Evolutionary conservation across 2,329 filamentous ascomycete species (phyloP), one percentile per base, ranked within the genome.

Genomic region (Pestalotiopsis sp.): DNA sequence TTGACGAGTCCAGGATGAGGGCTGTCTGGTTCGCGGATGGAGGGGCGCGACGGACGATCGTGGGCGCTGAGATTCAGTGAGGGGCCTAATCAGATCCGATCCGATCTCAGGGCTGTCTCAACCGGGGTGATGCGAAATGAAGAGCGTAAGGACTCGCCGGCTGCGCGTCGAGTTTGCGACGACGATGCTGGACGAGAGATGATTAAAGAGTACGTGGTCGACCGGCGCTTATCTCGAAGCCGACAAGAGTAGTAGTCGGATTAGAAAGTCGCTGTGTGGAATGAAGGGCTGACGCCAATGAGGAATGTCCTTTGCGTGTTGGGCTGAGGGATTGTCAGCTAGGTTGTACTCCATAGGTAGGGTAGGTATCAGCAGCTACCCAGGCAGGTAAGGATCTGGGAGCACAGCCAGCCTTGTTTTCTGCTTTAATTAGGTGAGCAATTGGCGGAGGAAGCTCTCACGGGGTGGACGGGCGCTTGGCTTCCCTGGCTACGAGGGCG

Each of bases 1-100:
- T 36, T 36, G 84, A 84, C 71, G 83, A 83, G 85, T 89, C 87
- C 86, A 88, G 84, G 71, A 78, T 84, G 59, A 68, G 61, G 36
- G 63, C 49, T 40, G 57, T 63, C 6, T 60, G 56, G n/a, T 40
- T 40, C 38, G 59, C 59, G 25, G 31, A 40, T 11, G 25, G 59
- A 62, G 59, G 59, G 59, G 59, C 59, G 27, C 25, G 27, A 14
- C 20, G 59, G 45, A n/a, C 17, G 45, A 52, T 62, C 59, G 59
- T 40, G 9, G 59, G 27, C 23, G 57, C 14, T 14, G 59, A 20
- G 59, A 62, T 62, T 27, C 27, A 13, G 36, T 40, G 59, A 62
- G 59, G 59, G 59, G 59, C 17, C 59, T n/a, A 52, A 52, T 52
- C 45, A 52, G 45, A 52, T 52, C 45, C 17, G 45, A 52, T 52